Base-by-base conservation (phyloP, 2,329 filamentous ascomycete species). In the Lachnellula cervina region DNA sequence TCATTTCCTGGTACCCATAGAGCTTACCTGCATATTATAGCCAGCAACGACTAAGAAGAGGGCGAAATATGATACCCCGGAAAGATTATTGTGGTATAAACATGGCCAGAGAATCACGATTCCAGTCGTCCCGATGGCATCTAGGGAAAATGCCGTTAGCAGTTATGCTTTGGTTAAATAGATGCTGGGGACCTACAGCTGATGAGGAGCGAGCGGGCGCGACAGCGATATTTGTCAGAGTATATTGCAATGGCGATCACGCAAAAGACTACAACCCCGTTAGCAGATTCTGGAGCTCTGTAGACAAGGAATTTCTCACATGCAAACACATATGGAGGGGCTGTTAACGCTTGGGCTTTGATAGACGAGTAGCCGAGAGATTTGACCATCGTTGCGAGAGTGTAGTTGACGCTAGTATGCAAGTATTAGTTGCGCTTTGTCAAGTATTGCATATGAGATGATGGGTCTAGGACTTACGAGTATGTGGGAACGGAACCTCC, bases 21-120 rank as follows among this genome's bases (percentile, higher is more conserved):
- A 14, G 13, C 89, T 75, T 56, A 95, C 89, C 65, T 83, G 86
- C 0, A 90, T 90, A 66, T 96, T 96, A 63, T 95, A 94, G 1
- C 90, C 90, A 58, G 91, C 76, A 0, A 91, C 90, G 0, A 87
- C 90, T 0, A 96, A 76, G 70, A 94, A 96, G 0, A 83, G 87
- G 0, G 87, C 90, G 0, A 84, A 88, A 69, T 96, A 96, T 66
- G 90, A 85, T 0, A 91, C 83, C 0, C 77, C 79, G 0, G 90
- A 17, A 7, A 55, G 37, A 25, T 46, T 51, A 5, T 34, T 28
- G 35, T 55, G 48, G 28, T 51, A 55, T n/a, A 55, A 45, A 21
- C 47, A 51, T 14, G 53, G 53, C 53, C 48, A 55, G 5, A 55
- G 53, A 42, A 51, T 55, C 14, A 55, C 40, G 16, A 55, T 48